Conservation (phyloP, 352 stramenopile genomes). For the Globisporangium canariense region DNA sequence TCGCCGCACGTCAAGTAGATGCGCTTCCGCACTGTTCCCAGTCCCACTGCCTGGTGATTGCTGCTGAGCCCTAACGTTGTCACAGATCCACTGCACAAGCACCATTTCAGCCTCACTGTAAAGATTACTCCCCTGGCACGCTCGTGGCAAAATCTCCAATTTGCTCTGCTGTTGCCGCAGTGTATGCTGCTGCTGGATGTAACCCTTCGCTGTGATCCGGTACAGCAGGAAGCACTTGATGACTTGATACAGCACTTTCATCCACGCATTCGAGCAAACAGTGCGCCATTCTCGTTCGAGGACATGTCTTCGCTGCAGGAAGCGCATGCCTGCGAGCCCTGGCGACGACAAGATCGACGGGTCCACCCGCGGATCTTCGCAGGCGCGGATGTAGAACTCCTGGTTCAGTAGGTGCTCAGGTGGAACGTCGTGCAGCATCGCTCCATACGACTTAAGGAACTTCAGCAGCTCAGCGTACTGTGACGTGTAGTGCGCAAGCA, state of each 20-base stretch:
- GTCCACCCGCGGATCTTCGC: constrained; percentile 59
- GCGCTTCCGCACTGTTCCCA: constrained; percentile 16
- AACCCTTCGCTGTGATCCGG: constrained; percentile 84
- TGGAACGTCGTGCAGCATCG: constrained; percentile 86
- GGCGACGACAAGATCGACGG: constrained; percentile 43
- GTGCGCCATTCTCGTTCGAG: constrained; percentile 57
- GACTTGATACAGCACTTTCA: constrained; percentile 87
- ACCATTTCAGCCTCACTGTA: constrained; percentile 91
- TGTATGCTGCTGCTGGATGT: constrained; percentile 33
- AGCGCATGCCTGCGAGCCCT: constrained; percentile 32
- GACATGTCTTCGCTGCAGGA: constrained; percentile 44
- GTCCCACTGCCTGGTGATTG: constrained; percentile 2
- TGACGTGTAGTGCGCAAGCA: constrained; percentile 41
- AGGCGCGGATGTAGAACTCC: constrained; percentile 78
- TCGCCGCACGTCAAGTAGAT: constrained; percentile 50
- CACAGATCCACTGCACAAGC: constrained; percentile 88
- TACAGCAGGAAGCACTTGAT: constrained; percentile 93
- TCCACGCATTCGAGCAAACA: constrained; percentile 67
- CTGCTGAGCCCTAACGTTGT: constrained; percentile 39
- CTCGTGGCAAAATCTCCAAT: constrained; percentile 23
- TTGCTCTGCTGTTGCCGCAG: constrained; percentile 15
- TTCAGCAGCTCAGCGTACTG: constrained; percentile 88
- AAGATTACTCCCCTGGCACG: constrained; percentile 83
- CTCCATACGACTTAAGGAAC: constrained; percentile 91
- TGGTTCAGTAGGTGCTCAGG: constrained; percentile 76